A percentile compares a stretch with the other conserved stretches of the same genome.
Evolutionary conservation across 805 yeast genomes (phyloP).

Genomic region (Myxozyma neotropica): DNA sequence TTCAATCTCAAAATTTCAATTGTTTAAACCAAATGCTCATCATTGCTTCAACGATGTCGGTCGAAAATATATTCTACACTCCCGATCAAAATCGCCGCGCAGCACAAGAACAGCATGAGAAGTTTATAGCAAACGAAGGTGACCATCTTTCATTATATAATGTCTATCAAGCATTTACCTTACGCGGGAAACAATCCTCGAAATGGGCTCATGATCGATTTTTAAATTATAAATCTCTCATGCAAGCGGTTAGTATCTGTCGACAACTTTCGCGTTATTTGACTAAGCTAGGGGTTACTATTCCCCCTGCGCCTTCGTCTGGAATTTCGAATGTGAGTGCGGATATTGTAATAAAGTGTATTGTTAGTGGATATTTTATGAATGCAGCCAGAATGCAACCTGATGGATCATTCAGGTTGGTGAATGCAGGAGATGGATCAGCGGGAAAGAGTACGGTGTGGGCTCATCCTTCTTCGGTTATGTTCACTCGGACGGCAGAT

Average conservation of each 20-base stretch:
- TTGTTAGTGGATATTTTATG: conserved; percentile 28
- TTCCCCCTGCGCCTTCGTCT: neutral
- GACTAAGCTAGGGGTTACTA: conserved; percentile 7
- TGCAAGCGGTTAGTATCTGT: conserved; percentile 66
- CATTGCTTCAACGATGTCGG: conserved; percentile 78
- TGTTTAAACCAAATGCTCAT: conserved; percentile 70
- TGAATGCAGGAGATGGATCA: conserved; percentile 6
- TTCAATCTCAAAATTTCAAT: conserved; percentile 56
- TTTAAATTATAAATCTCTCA: conserved; percentile 62
- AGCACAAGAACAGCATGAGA: conserved; percentile 66
- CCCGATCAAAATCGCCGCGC: conserved; percentile 68
- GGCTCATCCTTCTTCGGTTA: conserved; percentile 32
- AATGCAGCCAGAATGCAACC: conserved; percentile 32
- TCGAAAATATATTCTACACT: conserved; percentile 65
- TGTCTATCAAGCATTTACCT: conserved; percentile 31
- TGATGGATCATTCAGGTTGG: conserved; percentile 31
- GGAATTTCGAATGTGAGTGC: neutral
- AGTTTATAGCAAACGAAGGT: conserved; percentile 70
- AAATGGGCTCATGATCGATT: conserved; percentile 70
- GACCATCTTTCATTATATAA: conserved; percentile 81
- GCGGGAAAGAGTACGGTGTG: conserved; percentile 16
- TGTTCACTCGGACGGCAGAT: conserved; percentile 26
- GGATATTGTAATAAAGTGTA: conserved; percentile 27
- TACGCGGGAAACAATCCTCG: conserved; percentile 44
- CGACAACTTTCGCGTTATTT: conserved; percentile 51